Base-by-base conservation (phyloP, 306 rosid species). In the Elaeagnus macrophylla region DNA sequence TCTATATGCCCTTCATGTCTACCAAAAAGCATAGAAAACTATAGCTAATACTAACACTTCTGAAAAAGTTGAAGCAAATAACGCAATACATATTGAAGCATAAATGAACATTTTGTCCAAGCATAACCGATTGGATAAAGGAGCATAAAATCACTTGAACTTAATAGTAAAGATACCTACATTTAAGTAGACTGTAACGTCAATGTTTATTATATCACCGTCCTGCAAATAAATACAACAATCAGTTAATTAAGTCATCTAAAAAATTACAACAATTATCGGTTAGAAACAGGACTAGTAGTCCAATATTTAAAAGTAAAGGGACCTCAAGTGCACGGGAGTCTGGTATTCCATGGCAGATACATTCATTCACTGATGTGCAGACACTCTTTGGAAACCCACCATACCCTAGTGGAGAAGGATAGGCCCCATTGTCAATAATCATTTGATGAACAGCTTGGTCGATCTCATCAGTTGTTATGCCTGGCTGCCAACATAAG, bases 291-390 rank as follows among this genome's bases (percentile, higher is more conserved):
- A 50, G 35, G 55, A 57, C 46, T 45, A 12, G 52, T 60, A 25
- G 48, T 10, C 32, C 6, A 70, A 76, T 39, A 59, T 58, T 36
- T 47, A 39, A 16, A 20, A 3, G 16, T 52, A 66, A 66, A 55
- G 51, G 52, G 41, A 91, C 99, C 99, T 91, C 89, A 46, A 91
- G 95, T 8, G 55, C 67, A 51, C 85, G 74, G 37, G 89, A 84
- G 82, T 91, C 99, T 55, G 99, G 96, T 68, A 87, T 87, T 71
- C 96, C 95, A 64, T 87, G 99, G 82, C 95, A 87, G 48, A 87
- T 87, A 68, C 96, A 87, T 70, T 91, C 99, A 73, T 91, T 91
- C 66, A 91, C 83, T 50, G 99, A 91, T 43, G 99, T 91, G 81
- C 99, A 87, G 39, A 91, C 93, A 56, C 99, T 91, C 83, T 91